Base-by-base conservation (phyloP, 2,329 filamentous ascomycete species). In the Fusarium sp. region DNA sequence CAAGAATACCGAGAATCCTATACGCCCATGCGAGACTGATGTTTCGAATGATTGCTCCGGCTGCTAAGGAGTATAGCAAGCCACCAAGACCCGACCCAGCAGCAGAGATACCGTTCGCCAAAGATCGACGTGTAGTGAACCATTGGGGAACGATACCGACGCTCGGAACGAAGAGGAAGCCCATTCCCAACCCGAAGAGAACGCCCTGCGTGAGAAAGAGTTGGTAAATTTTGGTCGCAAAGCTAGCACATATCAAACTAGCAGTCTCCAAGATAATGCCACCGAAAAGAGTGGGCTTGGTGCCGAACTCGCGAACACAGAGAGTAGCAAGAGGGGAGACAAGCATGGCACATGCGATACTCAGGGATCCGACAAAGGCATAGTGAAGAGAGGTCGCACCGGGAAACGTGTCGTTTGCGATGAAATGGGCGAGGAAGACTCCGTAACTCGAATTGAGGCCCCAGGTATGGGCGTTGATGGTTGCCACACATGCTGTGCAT, bases 51-150 rank as follows among this genome's bases (percentile, higher is more conserved):
- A 93, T 91, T 37, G 88, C 87, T 30, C 90, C 89, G 0, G 90
- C 83, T 0, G 87, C 87, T 7, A 93, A 82, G 2, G 87, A 88
- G 77, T 92, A 93, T 4, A 87, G 77, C 27, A 93, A 79, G 0
- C 92, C 92, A n/a, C 92, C 92, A 7, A 94, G 81, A 0, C 92
- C 92, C 17, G 87, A 89, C 3, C 92, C 92, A n/a, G 87, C 85
- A 2, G 90, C 86, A 1, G 85, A 82, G 19, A 92, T 83, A 2
- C 90, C 88, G 65, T 91, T 93, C 13, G 91, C 91, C 15, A 94
- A 82, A 27, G 88, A 90, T 3, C 91, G 85, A 25, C 83, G 84
- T 32, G 86, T 88, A 11, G 83, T 86, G 73, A 94, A 94, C 91
- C 91, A 94, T 75, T 94, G 91, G 3, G 91, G 86, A 0, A 91